Base-by-base conservation (phyloP, 352 stramenopile genomes). In the Pythium guiyangense region DNA sequence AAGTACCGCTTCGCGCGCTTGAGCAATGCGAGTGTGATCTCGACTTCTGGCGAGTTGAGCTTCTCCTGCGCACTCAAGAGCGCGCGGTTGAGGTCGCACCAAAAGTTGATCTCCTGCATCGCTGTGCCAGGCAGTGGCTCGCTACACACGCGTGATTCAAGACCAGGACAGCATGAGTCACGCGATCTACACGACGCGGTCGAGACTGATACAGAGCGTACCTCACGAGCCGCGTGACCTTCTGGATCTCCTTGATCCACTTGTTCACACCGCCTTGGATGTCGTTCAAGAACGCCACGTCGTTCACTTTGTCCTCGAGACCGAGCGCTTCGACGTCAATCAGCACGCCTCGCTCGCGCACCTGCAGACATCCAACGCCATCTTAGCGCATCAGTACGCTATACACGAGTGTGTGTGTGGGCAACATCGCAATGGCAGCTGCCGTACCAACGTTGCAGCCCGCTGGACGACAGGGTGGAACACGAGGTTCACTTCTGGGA, bases 41-140 rank as follows among this genome's bases (percentile, higher is more conserved):
- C 86, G 26, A 97, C 86, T 57, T 97, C 90, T 0, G 85, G 83
- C 2, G 88, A 98, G 49, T 82, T 79, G 2, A 96, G 63, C 58
- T 93, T 96, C 34, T 86, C 71, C 54, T 97, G 86, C 3, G 90
- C 92, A 17, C 77, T 73, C 53, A 94, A 62, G 37, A 98, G 64
- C 1, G 92, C 89, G 35, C 90, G 80, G 50, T 96, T 86, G 42
- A 98, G 71, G 63, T 96, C 89, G 49, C 77, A 90, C 94, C 94
- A 98, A 65, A 98, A 98, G 64, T 98, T 96, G 46, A 98, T 94
- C 63, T 98, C 94, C 60, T 98, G 91, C 56, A 95, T 91, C 14
- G 88, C 77, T 14, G 83, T 94, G 18, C 88, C 88, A 17, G 84
- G 73, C n/a, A 96, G 60, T n/a, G 86, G 85, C 49, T 96, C 86